Percentiles rank a stretch among this genome's conserved stretches.
These are phyloP conservation scores for Pseudogymnoascus sp. DNA, from an alignment of 2,329 filamentous ascomycete species.

Conservation along the genomic window DNA sequence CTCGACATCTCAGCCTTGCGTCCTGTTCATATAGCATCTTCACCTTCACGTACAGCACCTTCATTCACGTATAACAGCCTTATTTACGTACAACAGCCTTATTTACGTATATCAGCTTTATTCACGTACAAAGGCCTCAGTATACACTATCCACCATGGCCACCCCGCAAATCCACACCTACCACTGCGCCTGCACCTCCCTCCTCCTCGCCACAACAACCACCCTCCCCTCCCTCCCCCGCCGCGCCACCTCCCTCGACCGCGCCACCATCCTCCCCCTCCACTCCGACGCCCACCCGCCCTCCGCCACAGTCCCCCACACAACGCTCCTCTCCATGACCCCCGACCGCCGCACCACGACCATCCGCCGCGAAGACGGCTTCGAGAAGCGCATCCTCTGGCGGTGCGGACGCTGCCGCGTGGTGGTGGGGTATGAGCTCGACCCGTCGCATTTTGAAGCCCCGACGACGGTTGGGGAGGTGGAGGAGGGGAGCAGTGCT, in stretches of 20 bases:
- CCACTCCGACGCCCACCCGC: slow-evolving; percentile 23
- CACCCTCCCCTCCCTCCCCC: slow-evolving; percentile 42
- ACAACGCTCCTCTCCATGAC: slow-evolving; percentile 43
- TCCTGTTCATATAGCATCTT: neutral
- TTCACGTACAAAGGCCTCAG: neutral
- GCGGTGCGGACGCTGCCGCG: slow-evolving; percentile 51
- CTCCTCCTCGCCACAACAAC: slow-evolving; percentile 53
- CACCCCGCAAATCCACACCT: slow-evolving; percentile 35
- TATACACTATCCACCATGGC: slow-evolving; percentile 4
- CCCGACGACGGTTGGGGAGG: slow-evolving; percentile 24
- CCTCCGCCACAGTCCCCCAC: slow-evolving; percentile 21
- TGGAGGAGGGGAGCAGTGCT: slow-evolving; percentile 14
- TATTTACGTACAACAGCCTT: neutral
- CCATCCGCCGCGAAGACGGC: slow-evolving; percentile 50
- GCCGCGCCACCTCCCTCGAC: slow-evolving; percentile 42
- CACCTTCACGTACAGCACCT: neutral
- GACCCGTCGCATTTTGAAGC: slow-evolving; percentile 36
- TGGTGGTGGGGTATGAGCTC: slow-evolving; percentile 55
- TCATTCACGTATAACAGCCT: neutral
- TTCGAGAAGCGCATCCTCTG: slow-evolving; percentile 57
- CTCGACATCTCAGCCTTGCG: neutral
- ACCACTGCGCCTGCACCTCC: slow-evolving; percentile 58
- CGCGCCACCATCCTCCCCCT: slow-evolving; percentile 49
- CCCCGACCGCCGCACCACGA: slow-evolving; percentile 38
- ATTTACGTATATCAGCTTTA: neutral